A percentile compares a stretch with the other conserved stretches of the same genome.
Conservation (phyloP, 2,329 filamentous ascomycete species). For the Fusarium sp. region DNA sequence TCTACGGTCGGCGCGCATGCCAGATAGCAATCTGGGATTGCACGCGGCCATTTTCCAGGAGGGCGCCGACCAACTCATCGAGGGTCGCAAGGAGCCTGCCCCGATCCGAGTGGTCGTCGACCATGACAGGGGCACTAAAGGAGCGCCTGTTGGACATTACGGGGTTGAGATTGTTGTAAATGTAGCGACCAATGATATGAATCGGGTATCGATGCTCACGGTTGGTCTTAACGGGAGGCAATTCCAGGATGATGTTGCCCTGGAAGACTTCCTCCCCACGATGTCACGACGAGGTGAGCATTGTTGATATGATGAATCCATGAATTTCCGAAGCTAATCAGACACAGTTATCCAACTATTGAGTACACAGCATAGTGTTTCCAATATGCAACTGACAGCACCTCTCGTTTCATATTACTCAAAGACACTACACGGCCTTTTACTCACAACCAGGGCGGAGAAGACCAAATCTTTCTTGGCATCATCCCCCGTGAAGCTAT, state of each 20-base stretch:
- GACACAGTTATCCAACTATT: conserved; percentile 78
- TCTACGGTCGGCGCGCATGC: conserved; percentile 77
- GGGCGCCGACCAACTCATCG: conserved; percentile 71
- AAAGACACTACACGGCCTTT: conserved; percentile 80
- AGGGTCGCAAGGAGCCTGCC: conserved; percentile 77
- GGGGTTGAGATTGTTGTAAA: conserved; percentile 81
- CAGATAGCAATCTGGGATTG: conserved; percentile 71
- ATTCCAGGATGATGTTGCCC: conserved; percentile 81
- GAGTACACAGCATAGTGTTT: conserved; percentile 77
- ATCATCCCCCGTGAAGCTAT: conserved; percentile 90
- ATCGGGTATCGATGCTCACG: conserved; percentile 65
- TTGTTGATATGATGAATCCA: neutral
- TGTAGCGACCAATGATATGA: conserved; percentile 69
- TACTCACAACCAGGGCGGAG: conserved; percentile 73
- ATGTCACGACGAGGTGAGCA: conserved; percentile 80
- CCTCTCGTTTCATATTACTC: conserved; percentile 84
- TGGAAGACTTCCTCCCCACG: conserved; percentile 81
- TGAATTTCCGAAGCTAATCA: conserved; percentile 53
- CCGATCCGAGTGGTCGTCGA: conserved; percentile 82
- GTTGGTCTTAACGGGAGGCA: conserved; percentile 78
- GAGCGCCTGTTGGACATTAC: conserved; percentile 75
- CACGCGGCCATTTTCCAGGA: conserved; percentile 82
- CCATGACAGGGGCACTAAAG: conserved; percentile 75
- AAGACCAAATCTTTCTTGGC: conserved; percentile 79
- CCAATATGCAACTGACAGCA: conserved; percentile 74